phyloP scores from a whole-genome alignment of 768 basidiomycete genomes.

The Mycena metata region DNA sequence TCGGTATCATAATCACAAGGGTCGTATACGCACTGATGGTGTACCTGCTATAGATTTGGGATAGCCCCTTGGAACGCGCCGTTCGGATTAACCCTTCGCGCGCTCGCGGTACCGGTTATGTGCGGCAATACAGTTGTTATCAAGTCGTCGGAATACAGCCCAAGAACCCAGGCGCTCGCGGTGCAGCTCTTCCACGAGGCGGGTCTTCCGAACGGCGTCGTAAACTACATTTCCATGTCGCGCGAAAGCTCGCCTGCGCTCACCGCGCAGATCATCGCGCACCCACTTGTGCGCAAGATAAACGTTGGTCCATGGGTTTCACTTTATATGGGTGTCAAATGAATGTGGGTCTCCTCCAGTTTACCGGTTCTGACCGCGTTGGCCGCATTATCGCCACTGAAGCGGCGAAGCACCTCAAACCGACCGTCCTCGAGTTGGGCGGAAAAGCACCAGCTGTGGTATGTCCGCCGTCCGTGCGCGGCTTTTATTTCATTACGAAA shows the following conservation, averaged over 20 bases:
- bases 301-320: conserved; percentile 53
- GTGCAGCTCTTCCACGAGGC: conserved; percentile 67
- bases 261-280: conserved; percentile 66
- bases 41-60: conserved; percentile 53
- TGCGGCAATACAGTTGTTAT: conserved; percentile 71
- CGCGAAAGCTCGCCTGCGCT: conserved; percentile 57
- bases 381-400: conserved; percentile 66
- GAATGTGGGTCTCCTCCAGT: conserved; percentile 45
- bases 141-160: conserved; percentile 65
- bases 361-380: conserved; percentile 69
- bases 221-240: conserved; percentile 68
- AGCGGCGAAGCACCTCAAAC: conserved; percentile 69
- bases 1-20: conserved; percentile 43
- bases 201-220: conserved; percentile 70
- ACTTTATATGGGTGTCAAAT: background rate
- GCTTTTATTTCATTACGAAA: background rate
- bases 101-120: conserved; percentile 60
- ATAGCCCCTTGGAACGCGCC: conserved; percentile 73
- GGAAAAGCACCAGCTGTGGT: conserved; percentile 68
- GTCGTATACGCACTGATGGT: background rate
- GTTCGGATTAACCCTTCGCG: conserved; percentile 57
- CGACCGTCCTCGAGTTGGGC: conserved; percentile 68
- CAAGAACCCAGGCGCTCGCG: conserved; percentile 60
- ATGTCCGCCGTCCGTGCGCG: conserved; percentile 34
- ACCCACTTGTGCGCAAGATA: conserved; percentile 65